Conservation (phyloP, 768 basidiomycete species). For the Inosperma sp. region DNA sequence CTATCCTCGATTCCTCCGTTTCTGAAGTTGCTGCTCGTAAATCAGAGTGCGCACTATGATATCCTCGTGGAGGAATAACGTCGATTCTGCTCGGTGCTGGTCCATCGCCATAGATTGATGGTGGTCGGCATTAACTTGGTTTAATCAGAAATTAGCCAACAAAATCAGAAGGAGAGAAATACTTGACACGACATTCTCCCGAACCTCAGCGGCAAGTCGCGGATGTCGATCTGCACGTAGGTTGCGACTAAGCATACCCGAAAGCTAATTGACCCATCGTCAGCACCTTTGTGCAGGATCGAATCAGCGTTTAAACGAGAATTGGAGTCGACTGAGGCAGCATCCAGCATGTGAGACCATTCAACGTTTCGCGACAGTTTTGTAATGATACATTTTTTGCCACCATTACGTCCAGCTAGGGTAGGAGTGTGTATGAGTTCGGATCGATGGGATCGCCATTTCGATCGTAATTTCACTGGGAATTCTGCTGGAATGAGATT, state of each 20-base stretch:
- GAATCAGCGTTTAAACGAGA: neutral
- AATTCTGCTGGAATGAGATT: too few relatives aligned
- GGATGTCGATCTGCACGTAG: neutral
- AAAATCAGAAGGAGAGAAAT: neutral
- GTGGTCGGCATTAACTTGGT: neutral
- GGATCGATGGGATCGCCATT: too few relatives aligned
- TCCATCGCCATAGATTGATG: neutral
- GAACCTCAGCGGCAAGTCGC: neutral
- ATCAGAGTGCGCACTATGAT: neutral
- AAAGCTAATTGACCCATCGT: neutral
- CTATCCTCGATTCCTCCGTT: neutral
- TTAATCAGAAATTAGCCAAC: neutral
- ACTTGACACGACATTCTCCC: neutral
- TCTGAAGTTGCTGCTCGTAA: neutral
- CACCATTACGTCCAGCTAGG: too few relatives aligned
- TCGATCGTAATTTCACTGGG: too few relatives aligned
- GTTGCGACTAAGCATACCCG: neutral
- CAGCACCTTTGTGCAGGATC: neutral
- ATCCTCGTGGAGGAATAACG: conserved; percentile 6
- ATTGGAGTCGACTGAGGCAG: neutral
- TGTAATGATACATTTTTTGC: neutral
- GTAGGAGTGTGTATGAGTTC: too few relatives aligned
- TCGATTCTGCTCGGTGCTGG: neutral
- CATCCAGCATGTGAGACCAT: neutral
- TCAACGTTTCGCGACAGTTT: neutral